Evolutionary conservation across 305 asterid species (phyloP).

Genomic region (Caryopteris hybrid): DNA sequence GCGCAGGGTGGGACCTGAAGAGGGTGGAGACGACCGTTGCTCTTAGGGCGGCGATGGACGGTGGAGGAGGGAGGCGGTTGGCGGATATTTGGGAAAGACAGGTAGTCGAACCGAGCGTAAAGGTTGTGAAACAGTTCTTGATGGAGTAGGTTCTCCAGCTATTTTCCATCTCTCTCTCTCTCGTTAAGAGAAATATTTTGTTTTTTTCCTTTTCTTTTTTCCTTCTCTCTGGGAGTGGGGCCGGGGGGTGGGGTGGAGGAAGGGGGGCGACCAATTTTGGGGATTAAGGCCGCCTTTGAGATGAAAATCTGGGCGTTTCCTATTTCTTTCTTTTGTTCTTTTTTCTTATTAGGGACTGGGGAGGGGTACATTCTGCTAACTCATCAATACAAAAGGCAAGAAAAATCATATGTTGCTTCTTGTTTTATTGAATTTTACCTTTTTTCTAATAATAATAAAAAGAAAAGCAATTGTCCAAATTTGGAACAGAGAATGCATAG

Average conservation of each 20-base stretch:
- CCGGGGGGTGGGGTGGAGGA: neutral
- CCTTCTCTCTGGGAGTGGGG: too few species aligned
- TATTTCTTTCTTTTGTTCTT: neutral
- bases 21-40: constrained; percentile 77
- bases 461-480: too few species aligned
- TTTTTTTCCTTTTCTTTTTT: neutral
- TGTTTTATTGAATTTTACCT: neutral
- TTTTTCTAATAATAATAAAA: too few species aligned
- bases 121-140: constrained; percentile 85
- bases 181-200: neutral
- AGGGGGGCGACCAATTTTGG: constrained; percentile 11
- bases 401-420: neutral
- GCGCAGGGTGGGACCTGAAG: constrained; percentile 74
- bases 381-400: constrained; percentile 4
- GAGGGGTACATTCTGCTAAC: constrained; percentile 3
- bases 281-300: constrained; percentile 9
- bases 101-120: constrained; percentile 75
- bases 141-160: constrained; percentile 67
- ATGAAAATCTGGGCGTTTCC: neutral
- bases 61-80: constrained; percentile 27
- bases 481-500: too few species aligned
- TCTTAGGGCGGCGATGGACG: constrained; percentile 36
- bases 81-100: constrained; percentile 65
- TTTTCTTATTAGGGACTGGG: neutral
- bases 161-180: constrained; percentile 31